Conservation (phyloP, 257 asterid genomes). For the Lycium barbarum region DNA sequence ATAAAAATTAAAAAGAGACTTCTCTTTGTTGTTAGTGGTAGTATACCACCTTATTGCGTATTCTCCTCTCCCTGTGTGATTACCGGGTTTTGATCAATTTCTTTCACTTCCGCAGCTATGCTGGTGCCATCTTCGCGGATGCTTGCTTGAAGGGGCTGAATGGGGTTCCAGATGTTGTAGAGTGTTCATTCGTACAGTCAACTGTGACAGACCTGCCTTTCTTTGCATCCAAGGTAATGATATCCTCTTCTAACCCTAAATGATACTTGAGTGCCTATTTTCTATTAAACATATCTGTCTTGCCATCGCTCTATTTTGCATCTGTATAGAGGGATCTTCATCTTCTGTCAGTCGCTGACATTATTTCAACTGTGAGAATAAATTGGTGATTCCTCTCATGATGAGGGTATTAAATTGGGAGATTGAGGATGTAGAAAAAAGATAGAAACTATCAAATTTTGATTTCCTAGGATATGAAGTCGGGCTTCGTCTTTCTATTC, state of each 20-base stretch:
- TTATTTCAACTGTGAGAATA: neutral
- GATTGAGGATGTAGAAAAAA: neutral
- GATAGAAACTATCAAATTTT: neutral
- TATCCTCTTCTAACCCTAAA: neutral
- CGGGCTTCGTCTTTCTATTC: neutral
- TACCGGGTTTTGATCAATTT: constrained; percentile 5
- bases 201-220: constrained; percentile 80
- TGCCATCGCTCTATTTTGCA: neutral
- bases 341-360: neutral
- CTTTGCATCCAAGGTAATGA: constrained; percentile 82
- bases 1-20: neutral
- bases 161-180: constrained; percentile 89
- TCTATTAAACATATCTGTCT: neutral
- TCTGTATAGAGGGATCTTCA: neutral
- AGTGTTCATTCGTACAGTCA: constrained; percentile 80
- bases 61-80: constrained; percentile 13
- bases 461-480: neutral
- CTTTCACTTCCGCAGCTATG: constrained; percentile 59
- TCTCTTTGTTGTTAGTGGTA: neutral
- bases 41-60: neutral
- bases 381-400: neutral
- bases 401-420: neutral
- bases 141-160: constrained; percentile 95
- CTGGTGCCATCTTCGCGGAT: constrained; percentile 92
- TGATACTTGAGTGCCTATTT: neutral